These are phyloP conservation scores for Heritiera littoralis DNA, from an alignment of 345 rosid genomes.

Conservation along the genomic window DNA sequence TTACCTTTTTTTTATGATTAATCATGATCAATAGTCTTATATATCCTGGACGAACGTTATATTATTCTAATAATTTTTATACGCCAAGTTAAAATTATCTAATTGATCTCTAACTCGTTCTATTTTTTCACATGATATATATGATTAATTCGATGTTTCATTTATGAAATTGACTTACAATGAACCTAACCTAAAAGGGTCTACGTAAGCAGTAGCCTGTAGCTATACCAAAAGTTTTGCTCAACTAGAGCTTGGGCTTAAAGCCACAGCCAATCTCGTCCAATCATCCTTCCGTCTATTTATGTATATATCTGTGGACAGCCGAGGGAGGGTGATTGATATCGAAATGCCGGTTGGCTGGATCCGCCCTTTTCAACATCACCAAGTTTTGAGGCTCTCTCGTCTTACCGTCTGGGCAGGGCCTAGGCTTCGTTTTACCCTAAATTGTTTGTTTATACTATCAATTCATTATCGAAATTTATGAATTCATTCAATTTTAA, in stretches of 20 bases:
- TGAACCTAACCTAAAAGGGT: background rate
- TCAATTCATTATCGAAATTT: too few relatives aligned
- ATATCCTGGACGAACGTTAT: background rate
- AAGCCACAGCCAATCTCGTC: background rate
- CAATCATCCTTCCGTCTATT: background rate
- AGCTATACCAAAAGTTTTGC: background rate
- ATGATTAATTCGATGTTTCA: background rate
- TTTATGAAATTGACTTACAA: background rate
- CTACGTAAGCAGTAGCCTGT: background rate
- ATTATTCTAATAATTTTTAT: background rate
- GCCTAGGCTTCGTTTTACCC: background rate
- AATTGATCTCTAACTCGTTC: background rate
- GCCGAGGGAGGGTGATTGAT: constrained; percentile 9
- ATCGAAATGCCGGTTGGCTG: background rate
- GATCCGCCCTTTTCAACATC: constrained; percentile 4
- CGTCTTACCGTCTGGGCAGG: background rate
- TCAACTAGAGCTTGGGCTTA: background rate
- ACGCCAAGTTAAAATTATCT: background rate
- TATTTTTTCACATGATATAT: background rate
- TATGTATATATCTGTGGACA: background rate
- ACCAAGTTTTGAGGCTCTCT: background rate
- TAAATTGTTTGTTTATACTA: background rate
- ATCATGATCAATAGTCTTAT: background rate
- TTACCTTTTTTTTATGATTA: too few relatives aligned
- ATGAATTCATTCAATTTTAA: too few relatives aligned